Evolutionary conservation across 2,329 filamentous ascomycete genomes (phyloP).

Genomic region (Whalleya microplaca): DNA sequence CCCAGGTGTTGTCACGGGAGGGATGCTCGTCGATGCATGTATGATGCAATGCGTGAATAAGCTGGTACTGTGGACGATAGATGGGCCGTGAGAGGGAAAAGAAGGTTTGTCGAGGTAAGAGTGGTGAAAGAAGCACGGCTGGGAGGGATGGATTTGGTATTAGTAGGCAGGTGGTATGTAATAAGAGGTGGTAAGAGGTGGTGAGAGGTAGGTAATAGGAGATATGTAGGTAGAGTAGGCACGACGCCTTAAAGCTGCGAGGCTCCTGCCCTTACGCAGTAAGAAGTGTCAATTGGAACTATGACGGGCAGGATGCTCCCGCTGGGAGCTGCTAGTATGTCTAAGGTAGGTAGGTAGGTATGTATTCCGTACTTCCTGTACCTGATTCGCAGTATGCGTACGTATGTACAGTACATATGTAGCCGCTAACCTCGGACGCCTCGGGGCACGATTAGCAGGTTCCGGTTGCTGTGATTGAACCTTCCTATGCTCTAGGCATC

Average conservation of each 20-base stretch:
- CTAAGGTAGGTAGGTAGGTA: neutral
- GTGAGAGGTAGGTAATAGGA: neutral
- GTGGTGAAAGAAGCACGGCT: neutral
- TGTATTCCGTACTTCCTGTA: too few species aligned
- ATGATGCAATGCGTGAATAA: conserved; percentile 11
- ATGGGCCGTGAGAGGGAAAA: conserved; percentile 1
- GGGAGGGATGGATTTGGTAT: neutral
- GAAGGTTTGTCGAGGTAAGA: neutral
- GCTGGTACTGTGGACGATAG: neutral
- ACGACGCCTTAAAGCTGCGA: neutral
- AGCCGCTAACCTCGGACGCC: neutral
- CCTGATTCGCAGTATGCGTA: neutral
- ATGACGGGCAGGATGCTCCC: neutral
- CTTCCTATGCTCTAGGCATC: neutral
- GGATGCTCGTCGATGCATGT: conserved; percentile 31
- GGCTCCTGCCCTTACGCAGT: neutral
- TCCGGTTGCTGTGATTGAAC: neutral
- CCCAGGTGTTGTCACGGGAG: conserved; percentile 27
- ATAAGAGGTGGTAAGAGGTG: neutral
- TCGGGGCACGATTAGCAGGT: neutral
- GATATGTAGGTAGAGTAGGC: neutral
- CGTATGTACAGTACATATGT: neutral
- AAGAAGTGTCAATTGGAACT: neutral
- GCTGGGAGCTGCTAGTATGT: too few species aligned
- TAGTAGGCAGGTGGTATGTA: neutral